Evolutionary conservation across 192 early-diverging fungal species (phyloP).

Genomic region (Ramicandelaber brevisporus): DNA sequence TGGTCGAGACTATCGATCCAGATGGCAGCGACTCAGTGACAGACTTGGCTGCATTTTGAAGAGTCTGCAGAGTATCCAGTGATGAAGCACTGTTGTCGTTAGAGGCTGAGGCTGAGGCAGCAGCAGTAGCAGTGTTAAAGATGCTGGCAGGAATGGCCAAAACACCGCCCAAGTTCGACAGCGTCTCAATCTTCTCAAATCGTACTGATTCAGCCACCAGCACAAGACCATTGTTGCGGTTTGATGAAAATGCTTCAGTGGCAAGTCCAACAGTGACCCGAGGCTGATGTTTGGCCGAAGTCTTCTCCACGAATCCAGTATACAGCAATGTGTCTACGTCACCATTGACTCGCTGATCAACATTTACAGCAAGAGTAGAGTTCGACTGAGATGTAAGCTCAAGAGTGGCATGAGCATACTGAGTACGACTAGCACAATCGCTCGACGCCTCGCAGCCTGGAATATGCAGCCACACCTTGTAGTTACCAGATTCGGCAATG

Average conservation of each 20-base stretch:
- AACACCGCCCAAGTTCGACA: conserved; percentile 13
- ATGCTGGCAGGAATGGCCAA: too few relatives aligned
- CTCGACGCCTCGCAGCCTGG: conserved; percentile 28
- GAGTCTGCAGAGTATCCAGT: too few relatives aligned
- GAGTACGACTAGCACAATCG: conserved; percentile 11
- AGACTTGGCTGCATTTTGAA: too few relatives aligned
- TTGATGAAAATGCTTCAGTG: too few relatives aligned
- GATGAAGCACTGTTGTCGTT: too few relatives aligned
- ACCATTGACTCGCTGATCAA: conserved; percentile 15
- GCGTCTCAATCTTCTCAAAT: conserved; percentile 12
- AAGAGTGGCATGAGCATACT: conserved; percentile 4
- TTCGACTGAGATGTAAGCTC: conserved; percentile 5
- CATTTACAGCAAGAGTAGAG: conserved; percentile 5
- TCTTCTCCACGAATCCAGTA: conserved; percentile 17
- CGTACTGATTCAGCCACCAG: conserved; percentile 12
- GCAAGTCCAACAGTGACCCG: conserved; percentile 18
- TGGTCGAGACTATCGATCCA: too few relatives aligned
- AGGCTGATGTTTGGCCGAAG: conserved; percentile 17
- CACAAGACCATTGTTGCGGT: conserved; percentile 6
- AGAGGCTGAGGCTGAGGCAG: too few relatives aligned
- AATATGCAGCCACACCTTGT: conserved; percentile 21
- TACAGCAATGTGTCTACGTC: conserved; percentile 18
- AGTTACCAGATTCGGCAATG: conserved; percentile 30
- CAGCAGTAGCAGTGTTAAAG: too few relatives aligned
- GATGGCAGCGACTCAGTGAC: too few relatives aligned